A percentile compares a stretch with the other conserved stretches of the same genome.
Conservation (phyloP, 495 filamentous ascomycete genomes). For the Talaromyces thailandensis region DNA sequence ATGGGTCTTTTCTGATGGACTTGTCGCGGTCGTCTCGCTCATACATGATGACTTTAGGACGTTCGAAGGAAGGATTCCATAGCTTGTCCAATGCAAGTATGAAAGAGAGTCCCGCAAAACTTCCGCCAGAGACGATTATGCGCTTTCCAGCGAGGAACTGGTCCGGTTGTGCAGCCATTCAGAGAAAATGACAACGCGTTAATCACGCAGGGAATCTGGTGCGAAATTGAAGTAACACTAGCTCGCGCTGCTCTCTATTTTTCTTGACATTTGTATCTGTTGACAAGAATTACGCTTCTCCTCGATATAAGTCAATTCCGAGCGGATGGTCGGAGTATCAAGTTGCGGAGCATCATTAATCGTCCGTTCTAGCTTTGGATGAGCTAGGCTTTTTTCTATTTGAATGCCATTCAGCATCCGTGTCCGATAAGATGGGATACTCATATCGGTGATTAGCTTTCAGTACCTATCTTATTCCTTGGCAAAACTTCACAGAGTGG, state of each 20-base stretch:
- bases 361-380: background rate
- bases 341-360: background rate
- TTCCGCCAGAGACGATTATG: slow-evolving; percentile 10
- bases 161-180: slow-evolving; percentile 2
- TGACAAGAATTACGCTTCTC: background rate
- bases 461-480: no score
- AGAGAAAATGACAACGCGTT: background rate
- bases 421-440: background rate
- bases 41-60: slow-evolving; percentile 15
- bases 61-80: slow-evolving; percentile 7
- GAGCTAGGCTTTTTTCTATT: background rate
- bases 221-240: background rate
- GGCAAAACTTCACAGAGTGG: no score
- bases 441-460: background rate
- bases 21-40: slow-evolving; percentile 18
- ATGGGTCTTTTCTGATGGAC: slow-evolving; percentile 16
- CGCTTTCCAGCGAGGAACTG: slow-evolving; percentile 11
- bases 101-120: slow-evolving; percentile 11
- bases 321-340: background rate
- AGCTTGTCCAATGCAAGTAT: slow-evolving; percentile 7
- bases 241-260: background rate
- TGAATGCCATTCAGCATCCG: background rate
- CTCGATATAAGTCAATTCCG: background rate
- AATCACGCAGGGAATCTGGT: background rate
- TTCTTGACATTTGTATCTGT: background rate